Conservation (phyloP, 306 rosid species). For the Rosa chinensis region DNA sequence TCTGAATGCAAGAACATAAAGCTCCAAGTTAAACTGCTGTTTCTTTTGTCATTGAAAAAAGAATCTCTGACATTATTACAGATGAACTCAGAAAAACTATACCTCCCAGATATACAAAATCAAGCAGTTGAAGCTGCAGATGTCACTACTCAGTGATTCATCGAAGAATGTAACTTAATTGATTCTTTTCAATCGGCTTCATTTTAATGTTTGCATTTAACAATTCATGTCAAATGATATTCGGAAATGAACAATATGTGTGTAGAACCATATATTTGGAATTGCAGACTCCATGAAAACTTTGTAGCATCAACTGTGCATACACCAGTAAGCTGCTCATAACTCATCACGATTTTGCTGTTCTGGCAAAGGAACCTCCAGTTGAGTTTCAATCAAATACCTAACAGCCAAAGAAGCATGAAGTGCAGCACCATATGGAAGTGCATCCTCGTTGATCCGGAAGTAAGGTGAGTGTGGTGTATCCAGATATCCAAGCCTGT, state of each 20-base stretch:
- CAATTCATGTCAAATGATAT: not conserved
- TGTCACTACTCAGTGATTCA: not conserved
- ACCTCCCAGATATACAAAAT: not conserved
- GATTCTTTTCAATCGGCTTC: not conserved
- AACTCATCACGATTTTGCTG: slow-evolving; percentile 50
- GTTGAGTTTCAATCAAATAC: slow-evolving; percentile 50
- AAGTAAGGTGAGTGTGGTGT: slow-evolving; percentile 58
- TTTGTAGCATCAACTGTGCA: not conserved
- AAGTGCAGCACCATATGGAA: slow-evolving; percentile 85
- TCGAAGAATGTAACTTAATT: not conserved
- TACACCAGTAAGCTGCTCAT: slow-evolving; percentile 27
- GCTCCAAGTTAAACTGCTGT: not conserved
- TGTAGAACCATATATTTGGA: not conserved
- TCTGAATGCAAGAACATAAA: not conserved
- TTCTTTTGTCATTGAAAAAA: not conserved
- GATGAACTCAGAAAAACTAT: not conserved
- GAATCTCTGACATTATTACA: not conserved
- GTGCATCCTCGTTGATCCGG: slow-evolving; percentile 64
- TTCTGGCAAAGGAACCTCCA: slow-evolving; percentile 21
- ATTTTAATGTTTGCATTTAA: not conserved
- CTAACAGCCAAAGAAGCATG: slow-evolving; percentile 76
- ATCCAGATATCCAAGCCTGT: slow-evolving; percentile 27
- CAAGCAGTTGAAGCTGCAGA: not conserved
- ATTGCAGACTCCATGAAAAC: not conserved
- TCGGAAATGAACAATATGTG: not conserved